phyloP scores from a whole-genome alignment of 495 filamentous ascomycete species.

The Neurospora sp. region DNA sequence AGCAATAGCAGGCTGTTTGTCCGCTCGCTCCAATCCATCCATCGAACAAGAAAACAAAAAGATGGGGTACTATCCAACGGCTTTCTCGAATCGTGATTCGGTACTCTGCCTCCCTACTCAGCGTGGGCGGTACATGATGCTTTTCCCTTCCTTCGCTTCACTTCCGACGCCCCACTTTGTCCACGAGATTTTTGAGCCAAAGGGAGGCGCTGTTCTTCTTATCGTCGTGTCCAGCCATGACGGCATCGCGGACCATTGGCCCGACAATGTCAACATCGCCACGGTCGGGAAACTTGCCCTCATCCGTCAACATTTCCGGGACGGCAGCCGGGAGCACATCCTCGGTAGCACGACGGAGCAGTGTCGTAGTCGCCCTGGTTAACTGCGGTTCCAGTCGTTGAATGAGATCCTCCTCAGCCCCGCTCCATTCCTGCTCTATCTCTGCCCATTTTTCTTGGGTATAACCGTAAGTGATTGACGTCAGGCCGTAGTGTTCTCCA shows the following conservation, averaged over 20 bases:
- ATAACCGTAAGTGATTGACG: slow-evolving; percentile 70
- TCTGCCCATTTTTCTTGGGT: slow-evolving; percentile 79
- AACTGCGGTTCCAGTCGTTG: slow-evolving; percentile 31
- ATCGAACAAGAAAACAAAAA: not conserved
- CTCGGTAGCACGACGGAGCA: slow-evolving; percentile 22
- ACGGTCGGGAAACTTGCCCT: slow-evolving; percentile 76
- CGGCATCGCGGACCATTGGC: slow-evolving; percentile 64
- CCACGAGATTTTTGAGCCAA: slow-evolving; percentile 34
- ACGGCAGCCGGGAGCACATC: slow-evolving; percentile 33
- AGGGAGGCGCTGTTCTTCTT: slow-evolving; percentile 27
- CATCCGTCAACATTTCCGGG: slow-evolving; percentile 45
- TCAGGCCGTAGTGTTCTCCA: slow-evolving; percentile 75
- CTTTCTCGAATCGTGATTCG: not conserved
- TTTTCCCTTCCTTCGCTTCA: slow-evolving; percentile 3
- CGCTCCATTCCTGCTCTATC: slow-evolving; percentile 61
- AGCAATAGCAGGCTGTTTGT: not conserved
- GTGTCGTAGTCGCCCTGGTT: not conserved
- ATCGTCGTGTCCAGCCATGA: slow-evolving; percentile 32
- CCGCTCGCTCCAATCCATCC: not conserved
- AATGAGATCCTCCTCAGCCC: slow-evolving; percentile 49
- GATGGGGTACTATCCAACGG: not conserved
- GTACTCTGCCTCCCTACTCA: not conserved
- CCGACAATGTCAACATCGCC: slow-evolving; percentile 89
- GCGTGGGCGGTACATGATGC: not conserved
- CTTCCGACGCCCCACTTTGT: slow-evolving; percentile 33